Evolutionary conservation across 164 flowering plant species (phyloP).

Genomic region (Echeveria elegans): DNA sequence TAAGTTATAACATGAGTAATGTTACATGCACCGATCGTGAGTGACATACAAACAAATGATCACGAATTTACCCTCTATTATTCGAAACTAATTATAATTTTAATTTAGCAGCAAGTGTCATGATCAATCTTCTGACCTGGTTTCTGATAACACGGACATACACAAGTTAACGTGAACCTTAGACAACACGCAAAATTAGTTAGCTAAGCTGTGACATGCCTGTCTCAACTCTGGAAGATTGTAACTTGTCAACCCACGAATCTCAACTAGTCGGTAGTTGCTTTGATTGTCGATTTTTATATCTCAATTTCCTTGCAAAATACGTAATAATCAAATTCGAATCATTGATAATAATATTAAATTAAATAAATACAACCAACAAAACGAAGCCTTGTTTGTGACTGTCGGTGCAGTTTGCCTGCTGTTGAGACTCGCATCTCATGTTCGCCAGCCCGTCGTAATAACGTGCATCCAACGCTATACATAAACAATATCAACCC

Average conservation of each 20-base stretch:
- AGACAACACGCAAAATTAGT: neutral
- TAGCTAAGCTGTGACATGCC: neutral
- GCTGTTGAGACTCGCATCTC: conserved; percentile 2
- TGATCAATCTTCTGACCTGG: neutral
- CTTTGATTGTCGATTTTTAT: too few relatives aligned
- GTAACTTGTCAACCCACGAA: neutral
- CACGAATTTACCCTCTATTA: too few relatives aligned
- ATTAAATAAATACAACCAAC: neutral
- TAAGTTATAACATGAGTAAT: too few relatives aligned
- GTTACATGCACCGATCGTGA: too few relatives aligned
- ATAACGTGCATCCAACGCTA: neutral
- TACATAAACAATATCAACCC: neutral
- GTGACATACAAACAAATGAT: too few relatives aligned
- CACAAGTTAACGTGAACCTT: neutral
- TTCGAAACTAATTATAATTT: too few relatives aligned
- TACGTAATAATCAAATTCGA: neutral
- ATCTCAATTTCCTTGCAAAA: too few relatives aligned
- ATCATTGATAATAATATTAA: neutral
- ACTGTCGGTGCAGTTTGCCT: neutral
- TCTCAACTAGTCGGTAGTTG: neutral
- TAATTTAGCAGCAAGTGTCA: neutral
- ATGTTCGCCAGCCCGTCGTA: conserved; percentile 2
- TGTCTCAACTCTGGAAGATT: neutral
- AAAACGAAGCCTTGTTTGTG: neutral
- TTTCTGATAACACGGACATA: neutral